Evolutionary conservation across 2,329 filamentous ascomycete species (phyloP), one percentile per base, ranked within the genome.

Genomic region (Cyphellophora attinorum): DNA sequence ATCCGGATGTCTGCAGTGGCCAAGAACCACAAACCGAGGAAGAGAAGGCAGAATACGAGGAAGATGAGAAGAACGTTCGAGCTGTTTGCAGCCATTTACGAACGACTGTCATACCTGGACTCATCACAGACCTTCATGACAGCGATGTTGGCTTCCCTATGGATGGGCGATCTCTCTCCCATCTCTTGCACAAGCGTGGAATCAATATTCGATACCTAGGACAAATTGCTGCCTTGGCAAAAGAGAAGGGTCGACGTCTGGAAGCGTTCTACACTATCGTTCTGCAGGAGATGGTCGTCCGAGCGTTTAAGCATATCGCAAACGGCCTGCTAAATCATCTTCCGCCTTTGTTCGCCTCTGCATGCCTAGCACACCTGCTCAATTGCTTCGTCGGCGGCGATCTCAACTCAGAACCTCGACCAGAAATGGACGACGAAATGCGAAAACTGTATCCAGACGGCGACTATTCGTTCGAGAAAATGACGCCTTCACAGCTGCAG

Each of bases 171-270:
- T 95, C 89, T 13, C 69, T 98, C 39, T 85, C 81, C 51, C 78
- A 79, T 46, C 74, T 95, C 33, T 70, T 98, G 54, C 91, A 98
- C 68, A 94, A 94, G 70, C 84, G 89, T 27, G 91, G 91, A 62
- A 88, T 98, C 66, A 98, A 98, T 64, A 74, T 96, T 43, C 77
- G 93, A 52, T 98, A 98, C 58, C 72, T 96, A n/a, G 91, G 91
- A 46, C 81, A 79, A 59, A 62, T 98, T 42, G 81, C 85, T 10
- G 67, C 74, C 39, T 69, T 83, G 33, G 76, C 81, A 48, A 73
- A 74, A 46, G 64, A 72, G 40, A 72, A 77, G 48, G 80, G 80
- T 37, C 70, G 75, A 35, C 79, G 85, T 42, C 70, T 96, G 15
- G 68, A 79, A 48, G 86, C 86, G 42, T 68, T 98, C 49, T 78